Conservation (phyloP, 352 stramenopile genomes). For the Vaucheria bursata region DNA sequence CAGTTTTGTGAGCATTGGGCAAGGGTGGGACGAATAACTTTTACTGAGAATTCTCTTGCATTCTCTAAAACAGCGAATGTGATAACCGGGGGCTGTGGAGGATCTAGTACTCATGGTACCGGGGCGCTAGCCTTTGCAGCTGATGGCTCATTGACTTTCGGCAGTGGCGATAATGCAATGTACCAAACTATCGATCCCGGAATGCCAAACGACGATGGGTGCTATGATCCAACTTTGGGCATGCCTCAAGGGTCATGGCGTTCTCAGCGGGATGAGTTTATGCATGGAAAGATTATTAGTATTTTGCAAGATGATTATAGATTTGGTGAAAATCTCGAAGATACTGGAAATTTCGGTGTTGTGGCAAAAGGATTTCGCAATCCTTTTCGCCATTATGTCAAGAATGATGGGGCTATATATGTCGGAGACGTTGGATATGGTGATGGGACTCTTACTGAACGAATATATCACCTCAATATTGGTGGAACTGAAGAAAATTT, state of each 20-base stretch:
- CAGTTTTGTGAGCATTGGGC: background rate
- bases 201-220: background rate
- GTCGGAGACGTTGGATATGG: conserved; percentile 25
- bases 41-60: background rate
- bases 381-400: conserved; percentile 18
- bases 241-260: conserved; percentile 30
- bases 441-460: background rate
- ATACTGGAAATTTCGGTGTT: background rate
- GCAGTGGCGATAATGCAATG: background rate
- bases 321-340: background rate
- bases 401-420: conserved; percentile 16
- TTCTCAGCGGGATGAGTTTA: conserved; percentile 36
- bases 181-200: background rate
- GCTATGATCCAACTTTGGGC: background rate
- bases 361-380: conserved; percentile 42
- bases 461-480: too few species aligned
- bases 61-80: background rate
- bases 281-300: conserved; percentile 27
- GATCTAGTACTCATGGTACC: background rate
- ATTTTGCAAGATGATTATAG: background rate
- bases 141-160: background rate
- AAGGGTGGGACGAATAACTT: background rate
- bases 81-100: background rate
- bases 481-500: too few species aligned
- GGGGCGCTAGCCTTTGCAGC: background rate